Percentiles rank a stretch among this genome's conserved stretches.
phyloP scores from a whole-genome alignment of 2,329 filamentous ascomycete genomes.

The Colletotrichum abscissum region DNA sequence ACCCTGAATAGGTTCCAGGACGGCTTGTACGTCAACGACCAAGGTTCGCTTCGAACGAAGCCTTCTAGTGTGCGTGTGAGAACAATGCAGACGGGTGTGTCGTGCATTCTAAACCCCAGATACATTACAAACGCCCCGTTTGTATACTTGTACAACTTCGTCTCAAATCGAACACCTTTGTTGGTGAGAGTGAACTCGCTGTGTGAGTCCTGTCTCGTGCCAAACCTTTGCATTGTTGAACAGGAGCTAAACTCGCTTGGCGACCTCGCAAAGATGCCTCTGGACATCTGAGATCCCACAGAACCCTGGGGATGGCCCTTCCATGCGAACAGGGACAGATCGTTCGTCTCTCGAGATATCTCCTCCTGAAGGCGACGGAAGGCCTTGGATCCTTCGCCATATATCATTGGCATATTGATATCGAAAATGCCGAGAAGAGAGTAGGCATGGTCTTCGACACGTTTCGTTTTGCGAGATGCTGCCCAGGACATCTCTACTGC shows the following conservation, averaged over 20 bases:
- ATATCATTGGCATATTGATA: conserved; percentile 42
- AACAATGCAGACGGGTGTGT: no score
- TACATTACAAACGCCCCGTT: no score
- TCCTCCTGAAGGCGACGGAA: conserved; percentile 37
- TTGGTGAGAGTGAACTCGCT: no score
- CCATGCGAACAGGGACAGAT: conserved; percentile 12
- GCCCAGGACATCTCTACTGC: conserved; percentile 43
- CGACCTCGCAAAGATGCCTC: neutral
- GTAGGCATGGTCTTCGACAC: conserved; percentile 40
- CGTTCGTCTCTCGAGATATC: neutral
- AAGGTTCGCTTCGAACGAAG: no score
- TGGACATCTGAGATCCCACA: neutral
- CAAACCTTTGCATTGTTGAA: no score
- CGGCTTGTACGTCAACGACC: no score
- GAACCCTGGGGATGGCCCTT: neutral
- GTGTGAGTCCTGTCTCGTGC: no score
- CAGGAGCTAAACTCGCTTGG: neutral
- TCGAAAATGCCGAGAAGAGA: conserved; percentile 41
- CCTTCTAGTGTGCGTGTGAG: no score
- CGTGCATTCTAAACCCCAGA: no score
- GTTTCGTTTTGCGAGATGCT: conserved; percentile 37
- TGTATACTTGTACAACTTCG: no score
- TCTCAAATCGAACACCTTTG: no score
- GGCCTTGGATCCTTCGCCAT: conserved; percentile 40
- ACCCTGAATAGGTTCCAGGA: no score